Percentiles rank a stretch among this genome's conserved stretches.
Conservation (phyloP, 306 rosid species). For the Parietaria judaica region DNA sequence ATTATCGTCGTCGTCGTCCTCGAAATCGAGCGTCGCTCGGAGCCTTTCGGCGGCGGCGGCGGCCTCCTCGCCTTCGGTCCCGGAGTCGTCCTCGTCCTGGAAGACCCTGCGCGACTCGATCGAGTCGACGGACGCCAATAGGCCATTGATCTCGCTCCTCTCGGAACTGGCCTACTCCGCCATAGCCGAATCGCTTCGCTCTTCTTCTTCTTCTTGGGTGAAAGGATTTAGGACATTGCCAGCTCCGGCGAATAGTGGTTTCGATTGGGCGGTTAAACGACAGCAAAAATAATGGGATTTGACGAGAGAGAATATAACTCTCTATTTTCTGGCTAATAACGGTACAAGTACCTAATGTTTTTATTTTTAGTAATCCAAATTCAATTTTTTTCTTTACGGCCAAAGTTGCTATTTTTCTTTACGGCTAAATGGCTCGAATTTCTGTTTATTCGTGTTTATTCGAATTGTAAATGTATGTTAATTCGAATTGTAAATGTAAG, state of each 20-base stretch:
- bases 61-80: conserved; percentile 29
- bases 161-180: conserved; percentile 32
- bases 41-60: conserved; percentile 6
- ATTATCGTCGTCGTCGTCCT: conserved; percentile 67
- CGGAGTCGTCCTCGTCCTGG: conserved; percentile 49
- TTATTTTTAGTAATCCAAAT: too few species aligned
- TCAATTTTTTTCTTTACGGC: too few species aligned
- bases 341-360: too few species aligned
- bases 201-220: not conserved
- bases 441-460: too few species aligned
- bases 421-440: too few species aligned
- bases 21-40: conserved; percentile 49
- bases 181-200: conserved; percentile 13
- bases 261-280: conserved; percentile 14
- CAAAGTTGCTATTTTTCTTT: too few species aligned
- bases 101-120: conserved; percentile 55
- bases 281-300: conserved; percentile 9
- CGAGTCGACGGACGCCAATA: conserved; percentile 36
- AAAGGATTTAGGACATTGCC: not conserved
- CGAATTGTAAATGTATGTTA: too few species aligned
- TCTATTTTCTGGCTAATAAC: too few species aligned
- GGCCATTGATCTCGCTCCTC: conserved; percentile 29
- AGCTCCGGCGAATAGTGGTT: not conserved
- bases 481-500: too few species aligned
- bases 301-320: not conserved